These are phyloP conservation scores for Acacia melanoxylon DNA, from an alignment of 306 rosid genomes.

Conservation along the genomic window DNA sequence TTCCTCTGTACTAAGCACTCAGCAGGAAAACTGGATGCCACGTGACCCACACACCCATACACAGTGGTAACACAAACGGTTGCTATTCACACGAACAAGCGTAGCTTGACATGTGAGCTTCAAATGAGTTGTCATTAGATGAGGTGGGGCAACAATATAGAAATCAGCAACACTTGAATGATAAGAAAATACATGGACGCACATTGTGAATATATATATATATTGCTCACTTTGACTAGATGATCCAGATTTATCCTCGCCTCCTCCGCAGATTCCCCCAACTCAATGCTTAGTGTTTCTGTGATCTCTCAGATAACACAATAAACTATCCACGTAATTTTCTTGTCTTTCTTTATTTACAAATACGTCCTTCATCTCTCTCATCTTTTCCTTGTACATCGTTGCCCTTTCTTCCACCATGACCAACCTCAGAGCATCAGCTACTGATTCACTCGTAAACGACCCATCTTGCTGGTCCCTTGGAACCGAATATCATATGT, in stretches of 20 bases:
- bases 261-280: background rate
- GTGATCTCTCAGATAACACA: background rate
- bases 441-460: background rate
- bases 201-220: no score
- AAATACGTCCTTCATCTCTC: background rate
- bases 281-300: background rate
- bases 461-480: background rate
- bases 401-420: background rate
- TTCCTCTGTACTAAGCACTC: no score
- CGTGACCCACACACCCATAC: no score
- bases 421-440: background rate
- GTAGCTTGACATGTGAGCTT: no score
- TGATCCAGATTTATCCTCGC: background rate
- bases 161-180: no score
- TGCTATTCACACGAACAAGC: no score
- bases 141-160: no score
- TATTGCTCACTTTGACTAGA: no score
- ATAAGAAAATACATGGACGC: no score
- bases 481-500: background rate
- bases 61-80: no score
- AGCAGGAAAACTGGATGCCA: no score
- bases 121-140: no score
- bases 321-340: background rate
- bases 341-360: background rate
- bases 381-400: background rate